Evolutionary conservation across 2,329 filamentous ascomycete genomes (phyloP).

Genomic region (Diaporthe capsici): DNA sequence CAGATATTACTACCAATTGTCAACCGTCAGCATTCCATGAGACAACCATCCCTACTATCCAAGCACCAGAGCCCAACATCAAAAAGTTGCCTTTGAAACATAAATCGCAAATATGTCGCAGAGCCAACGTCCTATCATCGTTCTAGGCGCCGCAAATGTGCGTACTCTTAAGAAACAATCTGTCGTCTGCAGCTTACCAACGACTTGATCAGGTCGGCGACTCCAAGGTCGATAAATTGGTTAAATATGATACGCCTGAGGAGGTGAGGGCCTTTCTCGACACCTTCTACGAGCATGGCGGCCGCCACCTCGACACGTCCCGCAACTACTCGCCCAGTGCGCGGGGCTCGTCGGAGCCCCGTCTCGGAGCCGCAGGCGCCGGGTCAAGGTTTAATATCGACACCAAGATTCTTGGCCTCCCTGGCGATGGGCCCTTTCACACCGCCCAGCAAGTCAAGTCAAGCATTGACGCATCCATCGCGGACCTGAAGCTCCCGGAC

Average conservation of each 20-base stretch:
- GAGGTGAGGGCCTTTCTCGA: slow-evolving; percentile 47
- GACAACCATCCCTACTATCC: no score
- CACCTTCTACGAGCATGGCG: slow-evolving; percentile 47
- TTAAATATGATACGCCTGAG: slow-evolving; percentile 42
- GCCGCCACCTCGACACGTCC: slow-evolving; percentile 50
- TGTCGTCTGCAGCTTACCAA: background rate
- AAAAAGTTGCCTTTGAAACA: background rate
- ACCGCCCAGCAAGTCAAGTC: slow-evolving; percentile 47
- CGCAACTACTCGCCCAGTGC: slow-evolving; percentile 50
- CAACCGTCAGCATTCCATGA: background rate
- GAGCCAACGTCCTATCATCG: background rate
- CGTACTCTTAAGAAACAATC: background rate
- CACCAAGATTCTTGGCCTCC: slow-evolving; percentile 51
- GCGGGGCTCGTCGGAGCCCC: slow-evolving; percentile 49
- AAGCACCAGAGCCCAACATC: background rate
- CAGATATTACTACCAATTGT: background rate
- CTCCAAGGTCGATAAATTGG: slow-evolving; percentile 21
- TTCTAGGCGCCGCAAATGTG: slow-evolving; percentile 28
- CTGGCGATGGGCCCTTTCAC: slow-evolving; percentile 47
- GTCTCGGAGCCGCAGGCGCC: slow-evolving; percentile 48
- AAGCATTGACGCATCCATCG: slow-evolving; percentile 52
- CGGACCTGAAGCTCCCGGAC: slow-evolving; percentile 45
- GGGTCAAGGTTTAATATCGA: slow-evolving; percentile 52
- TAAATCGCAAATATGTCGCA: background rate
- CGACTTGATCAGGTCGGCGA: slow-evolving; percentile 40